Evolutionary conservation across 1,284 basidiomycete species (phyloP).

Genomic region (Cryptococcus deneoformans): DNA sequence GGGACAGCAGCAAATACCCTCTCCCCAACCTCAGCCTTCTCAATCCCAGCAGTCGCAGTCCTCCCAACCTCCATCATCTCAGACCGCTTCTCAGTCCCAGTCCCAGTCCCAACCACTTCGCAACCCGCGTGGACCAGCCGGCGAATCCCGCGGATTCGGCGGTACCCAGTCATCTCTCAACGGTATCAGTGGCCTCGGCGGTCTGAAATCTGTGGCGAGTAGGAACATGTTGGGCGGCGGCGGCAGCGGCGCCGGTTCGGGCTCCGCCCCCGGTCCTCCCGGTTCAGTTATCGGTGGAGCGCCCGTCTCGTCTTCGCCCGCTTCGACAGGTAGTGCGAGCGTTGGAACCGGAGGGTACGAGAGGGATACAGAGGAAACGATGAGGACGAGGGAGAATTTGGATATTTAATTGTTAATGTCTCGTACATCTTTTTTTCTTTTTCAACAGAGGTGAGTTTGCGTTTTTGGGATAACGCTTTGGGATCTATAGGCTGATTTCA

Average conservation of each 20-base stretch:
- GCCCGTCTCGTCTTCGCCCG: conserved; percentile 18
- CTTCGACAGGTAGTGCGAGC: not conserved
- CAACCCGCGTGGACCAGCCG: conserved; percentile 44
- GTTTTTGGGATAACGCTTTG: too few relatives aligned
- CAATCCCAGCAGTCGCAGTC: not conserved
- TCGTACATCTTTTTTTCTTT: too few relatives aligned
- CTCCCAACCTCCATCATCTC: conserved; percentile 8
- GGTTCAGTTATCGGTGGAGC: not conserved
- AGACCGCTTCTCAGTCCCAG: not conserved
- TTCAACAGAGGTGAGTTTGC: too few relatives aligned
- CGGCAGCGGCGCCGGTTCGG: not conserved
- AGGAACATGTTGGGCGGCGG: conserved; percentile 12
- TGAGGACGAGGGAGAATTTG: conserved; percentile 28
- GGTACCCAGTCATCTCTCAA: not conserved
- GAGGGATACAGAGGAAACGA: conserved; percentile 2
- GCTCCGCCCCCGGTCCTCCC: not conserved
- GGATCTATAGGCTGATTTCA: too few relatives aligned
- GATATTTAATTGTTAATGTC: conserved; percentile 11
- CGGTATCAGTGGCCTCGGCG: not conserved
- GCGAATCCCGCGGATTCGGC: conserved; percentile 38
- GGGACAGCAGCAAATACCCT: not conserved
- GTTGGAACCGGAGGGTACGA: not conserved
- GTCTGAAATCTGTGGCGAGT: conserved; percentile 12
- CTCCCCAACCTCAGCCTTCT: not conserved
- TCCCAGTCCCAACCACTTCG: conserved; percentile 22